phyloP scores from a whole-genome alignment of 2,329 filamentous ascomycete species.

The Grosmannia clavigera region DNA sequence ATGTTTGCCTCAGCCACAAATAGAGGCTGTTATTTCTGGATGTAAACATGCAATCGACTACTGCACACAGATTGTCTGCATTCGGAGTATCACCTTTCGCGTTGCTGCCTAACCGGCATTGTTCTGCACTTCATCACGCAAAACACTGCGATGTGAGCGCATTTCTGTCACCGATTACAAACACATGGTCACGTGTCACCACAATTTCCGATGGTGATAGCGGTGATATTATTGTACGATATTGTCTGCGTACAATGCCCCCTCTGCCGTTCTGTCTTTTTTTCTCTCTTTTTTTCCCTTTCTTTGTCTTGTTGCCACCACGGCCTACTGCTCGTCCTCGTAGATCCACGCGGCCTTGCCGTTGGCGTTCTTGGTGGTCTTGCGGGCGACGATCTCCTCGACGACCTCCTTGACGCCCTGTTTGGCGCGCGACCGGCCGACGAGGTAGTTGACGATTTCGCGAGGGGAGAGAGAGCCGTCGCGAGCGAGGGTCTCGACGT shows the following conservation, averaged over 20 bases:
- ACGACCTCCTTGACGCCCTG: slow-evolving; percentile 60
- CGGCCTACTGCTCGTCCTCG: slow-evolving; percentile 2
- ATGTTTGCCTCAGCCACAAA: too few relatives aligned
- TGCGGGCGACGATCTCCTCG: slow-evolving; percentile 53
- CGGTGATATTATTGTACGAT: too few relatives aligned
- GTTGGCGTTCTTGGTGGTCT: slow-evolving; percentile 28
- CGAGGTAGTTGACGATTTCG: slow-evolving; percentile 51
- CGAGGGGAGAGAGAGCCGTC: slow-evolving; percentile 29
- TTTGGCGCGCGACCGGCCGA: slow-evolving; percentile 46
- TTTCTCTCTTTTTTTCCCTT: neutral
- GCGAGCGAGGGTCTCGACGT: slow-evolving; percentile 36
- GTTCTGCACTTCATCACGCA: too few relatives aligned
- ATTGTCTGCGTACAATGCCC: neutral
- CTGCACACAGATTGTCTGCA: too few relatives aligned
- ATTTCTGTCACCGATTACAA: too few relatives aligned
- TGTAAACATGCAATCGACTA: too few relatives aligned
- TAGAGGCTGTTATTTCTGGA: too few relatives aligned
- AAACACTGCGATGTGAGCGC: too few relatives aligned
- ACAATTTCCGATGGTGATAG: neutral
- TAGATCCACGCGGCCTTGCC: slow-evolving; percentile 20
- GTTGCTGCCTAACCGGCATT: too few relatives aligned
- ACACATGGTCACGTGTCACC: too few relatives aligned
- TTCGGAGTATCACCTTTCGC: too few relatives aligned
- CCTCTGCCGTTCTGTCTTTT: neutral
- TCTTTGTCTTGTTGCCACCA: neutral